Base-by-base conservation (phyloP, 208 protist species). In the Trypanosomatidae sp. region DNA sequence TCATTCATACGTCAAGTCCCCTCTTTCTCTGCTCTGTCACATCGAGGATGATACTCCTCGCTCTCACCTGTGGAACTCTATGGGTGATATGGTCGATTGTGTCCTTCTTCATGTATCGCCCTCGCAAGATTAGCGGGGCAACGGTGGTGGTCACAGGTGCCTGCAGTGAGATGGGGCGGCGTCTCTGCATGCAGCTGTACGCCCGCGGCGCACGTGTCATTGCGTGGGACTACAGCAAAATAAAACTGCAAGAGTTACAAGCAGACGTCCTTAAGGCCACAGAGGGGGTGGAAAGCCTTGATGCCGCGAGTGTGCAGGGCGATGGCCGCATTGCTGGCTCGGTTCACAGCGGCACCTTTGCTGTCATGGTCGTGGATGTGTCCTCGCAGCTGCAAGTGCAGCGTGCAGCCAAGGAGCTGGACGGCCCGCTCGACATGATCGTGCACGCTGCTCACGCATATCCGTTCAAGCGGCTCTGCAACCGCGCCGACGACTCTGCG, bases 131-230 rank as follows among this genome's bases (percentile, higher is more conserved):
- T 41, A 58, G 49, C 19, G 83, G 86, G 17, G 85, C 89, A 68
- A 85, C 76, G 3, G 83, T 94, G 33, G 69, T 94, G 9, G 75
- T 94, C n/a, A 90, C 81, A 0, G 89, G 89, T 22, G 89, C 85
- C 30, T 81, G 77, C 67, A 80, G 77, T 49, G 79, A 71, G 58
- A 58, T 94, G 15, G 87, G 86, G 5, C 78, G 76, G 10, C 77
- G 74, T 17, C 62, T 91, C 56, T 87, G 80, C 62, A 25, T 85
- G n/a, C 81, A 74, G 52, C 83, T 91, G 59, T 69, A 81, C 60
- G 77, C 75, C 12, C 70, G 74, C 25, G 82, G 80, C 19, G 86
- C 86, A 6, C 77, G 69, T 41, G 82, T 94, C 1, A 73, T 89
- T 55, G 87, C 87, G 22, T 94, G 86, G 89, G 89, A 94, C 59